phyloP scores from a whole-genome alignment of 2,329 filamentous ascomycete genomes.

The Trichoderma pleuroti region DNA sequence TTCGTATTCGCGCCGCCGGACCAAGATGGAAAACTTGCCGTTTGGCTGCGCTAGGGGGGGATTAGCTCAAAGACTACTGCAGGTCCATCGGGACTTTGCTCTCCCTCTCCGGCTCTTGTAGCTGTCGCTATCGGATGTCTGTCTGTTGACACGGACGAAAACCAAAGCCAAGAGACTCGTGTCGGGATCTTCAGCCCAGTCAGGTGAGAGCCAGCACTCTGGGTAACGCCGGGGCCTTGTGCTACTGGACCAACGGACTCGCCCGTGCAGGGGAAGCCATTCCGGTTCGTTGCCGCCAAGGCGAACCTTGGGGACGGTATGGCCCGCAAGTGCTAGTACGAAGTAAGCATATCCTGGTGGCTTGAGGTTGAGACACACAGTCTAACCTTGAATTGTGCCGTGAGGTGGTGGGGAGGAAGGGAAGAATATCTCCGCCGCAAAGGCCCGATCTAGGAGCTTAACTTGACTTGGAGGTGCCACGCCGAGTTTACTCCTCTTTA shows the following conservation, averaged over 20 bases:
- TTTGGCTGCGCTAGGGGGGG: neutral
- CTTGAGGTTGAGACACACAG: neutral
- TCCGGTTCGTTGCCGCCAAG: slow-evolving; percentile 1
- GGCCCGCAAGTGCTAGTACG: neutral
- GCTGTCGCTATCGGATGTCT: neutral
- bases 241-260: slow-evolving; percentile 7
- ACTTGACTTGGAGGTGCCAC: neutral
- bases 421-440: neutral
- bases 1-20: neutral
- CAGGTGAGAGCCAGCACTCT: neutral
- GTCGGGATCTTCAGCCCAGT: neutral
- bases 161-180: neutral
- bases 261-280: neutral
- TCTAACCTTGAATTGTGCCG: neutral
- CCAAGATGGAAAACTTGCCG: neutral
- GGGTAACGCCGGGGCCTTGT: neutral
- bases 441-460: neutral
- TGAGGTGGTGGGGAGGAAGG: neutral
- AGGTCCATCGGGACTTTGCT: neutral
- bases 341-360: slow-evolving; percentile 10
- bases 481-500: neutral
- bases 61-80: slow-evolving; percentile 11
- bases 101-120: neutral
- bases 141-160: neutral
- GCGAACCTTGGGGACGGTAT: neutral